These are phyloP conservation scores for Trametes coccinea DNA, from an alignment of 768 basidiomycete genomes.

Conservation along the genomic window DNA sequence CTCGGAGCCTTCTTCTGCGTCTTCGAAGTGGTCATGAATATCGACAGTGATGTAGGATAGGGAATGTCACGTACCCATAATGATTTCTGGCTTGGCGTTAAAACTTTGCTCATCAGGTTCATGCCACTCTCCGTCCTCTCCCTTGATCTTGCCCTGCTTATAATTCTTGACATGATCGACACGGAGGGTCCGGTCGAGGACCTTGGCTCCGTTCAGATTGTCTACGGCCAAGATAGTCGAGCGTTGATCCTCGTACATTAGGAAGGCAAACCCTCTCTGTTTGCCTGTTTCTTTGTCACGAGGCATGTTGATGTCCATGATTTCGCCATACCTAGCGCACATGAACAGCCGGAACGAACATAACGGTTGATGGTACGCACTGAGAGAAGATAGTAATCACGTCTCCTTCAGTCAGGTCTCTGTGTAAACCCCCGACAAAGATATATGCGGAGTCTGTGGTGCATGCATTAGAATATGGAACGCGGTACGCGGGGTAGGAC, in stretches of 20 bases:
- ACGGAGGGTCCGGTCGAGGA: conserved; percentile 82
- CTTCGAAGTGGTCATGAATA: conserved; percentile 31
- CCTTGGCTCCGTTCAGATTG: conserved; percentile 94
- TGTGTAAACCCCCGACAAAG: conserved; percentile 86
- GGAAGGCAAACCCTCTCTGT: conserved; percentile 87
- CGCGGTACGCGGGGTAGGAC: conserved; percentile 14
- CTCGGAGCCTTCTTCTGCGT: conserved; percentile 56
- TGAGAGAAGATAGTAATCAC: conserved; percentile 98
- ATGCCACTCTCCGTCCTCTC: conserved; percentile 80
- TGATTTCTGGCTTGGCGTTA: conserved; percentile 79
- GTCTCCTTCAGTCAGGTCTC: conserved; percentile 94
- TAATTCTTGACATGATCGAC: conserved; percentile 94
- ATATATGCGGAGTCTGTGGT: conserved; percentile 88
- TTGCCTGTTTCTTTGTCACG: conserved; percentile 93
- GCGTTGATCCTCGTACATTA: conserved; percentile 99
- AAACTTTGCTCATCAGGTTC: conserved; percentile 85
- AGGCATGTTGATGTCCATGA: conserved; percentile 93
- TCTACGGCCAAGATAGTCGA: conserved; percentile 96
- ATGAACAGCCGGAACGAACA: background rate
- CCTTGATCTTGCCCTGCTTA: conserved; percentile 79
- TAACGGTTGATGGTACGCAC: conserved; percentile 47
- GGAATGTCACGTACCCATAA: conserved; percentile 43
- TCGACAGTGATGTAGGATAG: conserved; percentile 31
- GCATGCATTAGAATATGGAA: background rate
- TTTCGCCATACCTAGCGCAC: conserved; percentile 82